Evolutionary conservation across 495 filamentous ascomycete species (phyloP), one percentile per base, ranked within the genome.

Genomic region (Penicillium chermesinum): DNA sequence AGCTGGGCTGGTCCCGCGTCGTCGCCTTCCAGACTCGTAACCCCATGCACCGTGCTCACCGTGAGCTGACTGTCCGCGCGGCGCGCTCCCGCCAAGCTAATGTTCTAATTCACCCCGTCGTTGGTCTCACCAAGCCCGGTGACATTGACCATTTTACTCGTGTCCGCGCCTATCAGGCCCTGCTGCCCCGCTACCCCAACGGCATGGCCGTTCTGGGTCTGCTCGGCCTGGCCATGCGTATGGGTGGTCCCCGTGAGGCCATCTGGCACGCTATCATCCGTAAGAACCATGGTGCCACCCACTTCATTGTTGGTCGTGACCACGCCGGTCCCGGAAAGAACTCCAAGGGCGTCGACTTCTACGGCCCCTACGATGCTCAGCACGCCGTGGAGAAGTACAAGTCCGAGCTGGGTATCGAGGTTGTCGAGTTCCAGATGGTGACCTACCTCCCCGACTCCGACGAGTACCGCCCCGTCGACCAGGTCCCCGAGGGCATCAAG

Each of bases 241-340:
- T 98, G 93, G 93, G 90, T 58, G 93, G 93, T 57, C 93, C 93
- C 41, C 87, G 93, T 55, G 93, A 98, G 77, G 93, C 93, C 54
- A 90, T 98, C 73, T 98, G 93, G 93, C 93, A 98, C 77, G 93
- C 93, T 54, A 97, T 98, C 62, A 98, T 98, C 79, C 89, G 93
- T 59, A 98, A 97, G 81, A 98, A 98, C 72, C 89, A 96, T 73
- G 93, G 93, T 54, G 89, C 91, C 32, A 97, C 94, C 12, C 93
- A 98, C 79, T 98, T 98, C 81, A 98, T 98, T 61, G 91, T 98
- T 46, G 93, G 93, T 20, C 88, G 93, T 71, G 93, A 98, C 67
- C 93, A 98, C 67, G 93, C 93, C 57, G 93, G 93, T 44, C 93
- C 93, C 20, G 93, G 93, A 55, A 93, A 89, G 76, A 97, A 97